Evolutionary conservation across 1,284 basidiomycete genomes (phyloP).

Genomic region (Papiliotrema fonsecae): DNA sequence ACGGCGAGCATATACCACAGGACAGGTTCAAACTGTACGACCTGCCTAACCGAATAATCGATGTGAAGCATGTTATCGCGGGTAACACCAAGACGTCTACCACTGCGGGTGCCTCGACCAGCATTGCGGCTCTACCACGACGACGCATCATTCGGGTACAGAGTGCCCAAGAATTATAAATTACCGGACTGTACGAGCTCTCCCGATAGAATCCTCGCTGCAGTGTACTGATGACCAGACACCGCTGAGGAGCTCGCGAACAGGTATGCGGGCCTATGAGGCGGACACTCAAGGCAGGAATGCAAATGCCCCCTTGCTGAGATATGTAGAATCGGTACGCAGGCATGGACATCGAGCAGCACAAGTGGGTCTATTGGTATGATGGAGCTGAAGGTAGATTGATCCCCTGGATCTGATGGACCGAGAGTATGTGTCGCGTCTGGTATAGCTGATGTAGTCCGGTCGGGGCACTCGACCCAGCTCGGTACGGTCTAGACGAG

Average conservation of each 20-base stretch:
- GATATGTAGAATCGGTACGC: slow-evolving; percentile 80
- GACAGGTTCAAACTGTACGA: too few relatives aligned
- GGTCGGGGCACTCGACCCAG: slow-evolving; percentile 71
- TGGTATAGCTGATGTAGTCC: slow-evolving; percentile 18
- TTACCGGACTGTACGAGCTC: slow-evolving; percentile 69
- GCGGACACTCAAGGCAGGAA: slow-evolving; percentile 49
- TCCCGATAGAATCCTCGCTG: not conserved
- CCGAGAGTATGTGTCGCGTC: slow-evolving; percentile 59
- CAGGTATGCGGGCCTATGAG: slow-evolving; percentile 9
- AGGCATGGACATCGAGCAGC: slow-evolving; percentile 47
- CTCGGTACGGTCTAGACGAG: slow-evolving; percentile 67
- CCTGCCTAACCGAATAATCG: too few relatives aligned
- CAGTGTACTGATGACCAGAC: slow-evolving; percentile 47
- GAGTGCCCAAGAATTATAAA: slow-evolving; percentile 59
- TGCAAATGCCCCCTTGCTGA: slow-evolving; percentile 68
- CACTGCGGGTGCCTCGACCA: too few relatives aligned
- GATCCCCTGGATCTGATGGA: slow-evolving; percentile 82
- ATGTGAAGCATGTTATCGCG: too few relatives aligned
- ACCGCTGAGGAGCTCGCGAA: slow-evolving; percentile 69
- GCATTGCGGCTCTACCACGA: too few relatives aligned
- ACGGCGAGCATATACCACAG: too few relatives aligned
- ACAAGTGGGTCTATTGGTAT: slow-evolving; percentile 34
- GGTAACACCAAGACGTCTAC: too few relatives aligned
- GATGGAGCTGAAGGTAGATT: slow-evolving; percentile 70
- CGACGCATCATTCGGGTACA: slow-evolving; percentile 69